Percentiles rank a stretch among this genome's conserved stretches.
Conservation (phyloP, 1,284 basidiomycete species). For the Leccinum subrobustum region DNA sequence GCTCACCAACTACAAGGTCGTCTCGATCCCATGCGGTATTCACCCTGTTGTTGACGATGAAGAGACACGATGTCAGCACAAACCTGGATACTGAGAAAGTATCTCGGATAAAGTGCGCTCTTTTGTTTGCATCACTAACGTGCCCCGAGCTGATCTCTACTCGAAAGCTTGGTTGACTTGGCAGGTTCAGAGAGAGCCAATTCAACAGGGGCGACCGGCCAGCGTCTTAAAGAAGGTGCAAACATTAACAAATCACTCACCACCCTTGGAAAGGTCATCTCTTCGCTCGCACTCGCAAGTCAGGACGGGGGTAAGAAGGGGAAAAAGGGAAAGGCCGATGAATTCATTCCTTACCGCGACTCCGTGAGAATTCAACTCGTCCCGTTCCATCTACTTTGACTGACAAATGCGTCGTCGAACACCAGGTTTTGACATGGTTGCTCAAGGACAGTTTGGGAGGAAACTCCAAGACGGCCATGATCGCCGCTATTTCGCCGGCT, state of each 20-base stretch:
- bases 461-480: constrained; percentile 96
- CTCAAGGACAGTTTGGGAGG: constrained; percentile 96
- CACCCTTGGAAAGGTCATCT: constrained; percentile 96
- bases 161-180: constrained; percentile 79
- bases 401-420: constrained; percentile 9
- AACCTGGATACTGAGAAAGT: constrained; percentile 95
- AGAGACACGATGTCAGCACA: constrained; percentile 77
- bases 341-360: constrained; percentile 93
- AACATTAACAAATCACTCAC: constrained; percentile 99
- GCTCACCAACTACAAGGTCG: constrained; percentile 48
- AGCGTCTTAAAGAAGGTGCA: constrained; percentile 92
- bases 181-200: constrained; percentile 98
- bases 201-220: constrained; percentile 94
- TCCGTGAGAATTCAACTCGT: constrained; percentile 54
- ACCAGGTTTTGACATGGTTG: constrained; percentile 91
- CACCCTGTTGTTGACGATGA: constrained; percentile 91
- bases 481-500: constrained; percentile 95
- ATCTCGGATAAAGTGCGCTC: constrained; percentile 82
- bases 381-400: neutral
- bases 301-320: constrained; percentile 68
- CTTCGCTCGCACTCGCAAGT: constrained; percentile 82
- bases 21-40: constrained; percentile 98
- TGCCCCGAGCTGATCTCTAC: constrained; percentile 13
- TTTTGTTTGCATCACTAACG: neutral
- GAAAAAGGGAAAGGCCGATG: constrained; percentile 83